Evolutionary conservation across 257 asterid species (phyloP), one percentile per base, ranked within the genome.

Genomic region (Thymus mandschuricus): DNA sequence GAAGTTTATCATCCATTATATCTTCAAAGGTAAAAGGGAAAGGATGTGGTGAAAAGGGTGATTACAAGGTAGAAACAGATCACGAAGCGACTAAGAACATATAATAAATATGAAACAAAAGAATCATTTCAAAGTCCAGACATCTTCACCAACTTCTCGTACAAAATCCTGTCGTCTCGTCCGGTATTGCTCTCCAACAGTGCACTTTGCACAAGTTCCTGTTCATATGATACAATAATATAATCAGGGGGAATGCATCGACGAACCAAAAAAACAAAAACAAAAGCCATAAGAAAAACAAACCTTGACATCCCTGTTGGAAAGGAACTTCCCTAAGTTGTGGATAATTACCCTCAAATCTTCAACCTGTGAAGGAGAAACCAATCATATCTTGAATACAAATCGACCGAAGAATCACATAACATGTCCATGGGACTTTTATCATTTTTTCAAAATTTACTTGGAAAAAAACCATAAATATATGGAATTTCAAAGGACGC

Each of bases 251-350:
- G 10, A 30, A 29, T 4, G 28, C 48, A 15, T 30, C 44, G 28
- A 69, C 50, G 50, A 50, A 21, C 6, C 33, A 7, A 44, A 10
- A 8, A 38, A 3, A 66, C 8, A 49, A 38, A 55, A 55, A 68
- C 13, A 67, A 61, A 35, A 21, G n/a, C 64, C 64, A 60, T 38
- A n/a, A 27, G 8, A 64, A 66, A 71, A 64, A 71, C 81, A 12
- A 67, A 93, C 98, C 98, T 92, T 95, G 29, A 91, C 99, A 80
- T 88, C 96, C 69, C 96, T 79, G 83, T 91, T 88, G 0, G 99
- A 72, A 13, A 95, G 92, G 75, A 84, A 95, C 76, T 73, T 89
- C 70, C 98, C 97, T 78, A 95, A 79, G 81, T 81, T 95, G 75
- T 95, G 99, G 72, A 95, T 82, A 48, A 95, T 83, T 75, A 88